phyloP scores from a whole-genome alignment of 176 grass and related monocot genomes.

The Triticum monococcum region DNA sequence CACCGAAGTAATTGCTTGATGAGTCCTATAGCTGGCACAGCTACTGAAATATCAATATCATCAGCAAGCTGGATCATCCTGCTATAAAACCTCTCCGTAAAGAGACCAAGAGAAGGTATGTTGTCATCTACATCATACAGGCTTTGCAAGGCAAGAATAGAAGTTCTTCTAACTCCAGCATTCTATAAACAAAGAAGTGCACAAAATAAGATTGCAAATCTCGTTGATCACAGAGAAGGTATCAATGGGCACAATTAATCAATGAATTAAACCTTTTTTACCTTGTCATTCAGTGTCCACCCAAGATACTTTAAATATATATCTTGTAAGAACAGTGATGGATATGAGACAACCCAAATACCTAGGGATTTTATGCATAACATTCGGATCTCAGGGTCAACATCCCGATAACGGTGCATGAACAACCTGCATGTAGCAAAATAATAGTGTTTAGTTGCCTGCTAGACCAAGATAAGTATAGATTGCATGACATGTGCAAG shows the following conservation, averaged over 20 bases:
- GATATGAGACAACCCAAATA: conserved; percentile 89
- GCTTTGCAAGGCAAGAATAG: conserved; percentile 80
- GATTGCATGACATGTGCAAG: not conserved
- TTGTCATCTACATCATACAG: conserved; percentile 88
- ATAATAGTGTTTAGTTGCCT: not conserved
- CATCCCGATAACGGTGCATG: conserved; percentile 98
- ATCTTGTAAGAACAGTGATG: conserved; percentile 96
- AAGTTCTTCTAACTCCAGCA: conserved; percentile 90
- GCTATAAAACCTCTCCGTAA: conserved; percentile 88
- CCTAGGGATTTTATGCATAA: conserved; percentile 89
- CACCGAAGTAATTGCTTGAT: conserved; percentile 92
- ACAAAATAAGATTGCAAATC: conserved; percentile 23
- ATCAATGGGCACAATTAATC: conserved; percentile 6
- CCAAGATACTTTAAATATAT: conserved; percentile 98
- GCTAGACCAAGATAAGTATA: not conserved
- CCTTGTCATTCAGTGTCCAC: conserved; percentile 99
- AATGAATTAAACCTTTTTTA: conserved; percentile 35
- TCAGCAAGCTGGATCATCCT: conserved; percentile 99
- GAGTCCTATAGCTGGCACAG: conserved; percentile 94
- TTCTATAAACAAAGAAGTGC: conserved; percentile 50
- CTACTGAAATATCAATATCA: conserved; percentile 96
- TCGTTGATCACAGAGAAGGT: conserved; percentile 9
- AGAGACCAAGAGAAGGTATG: conserved; percentile 71
- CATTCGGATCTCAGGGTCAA: conserved; percentile 93
- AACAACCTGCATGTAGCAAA: conserved; percentile 64